Evolutionary conservation across 2,329 filamentous ascomycete species (phyloP).

Genomic region (Knufia fluminis): DNA sequence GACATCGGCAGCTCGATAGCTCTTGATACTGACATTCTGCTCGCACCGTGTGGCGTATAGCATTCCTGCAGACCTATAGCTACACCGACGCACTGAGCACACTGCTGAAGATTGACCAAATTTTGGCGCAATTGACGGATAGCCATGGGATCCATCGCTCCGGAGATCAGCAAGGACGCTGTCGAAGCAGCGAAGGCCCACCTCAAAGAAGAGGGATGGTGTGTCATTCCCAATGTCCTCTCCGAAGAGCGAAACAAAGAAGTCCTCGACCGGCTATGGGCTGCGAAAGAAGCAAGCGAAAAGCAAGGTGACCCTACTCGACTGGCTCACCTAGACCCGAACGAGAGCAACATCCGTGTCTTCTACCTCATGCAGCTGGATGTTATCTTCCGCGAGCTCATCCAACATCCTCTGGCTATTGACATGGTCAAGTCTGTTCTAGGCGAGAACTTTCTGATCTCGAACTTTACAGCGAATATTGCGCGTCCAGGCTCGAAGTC

Average conservation of each 20-base stretch:
- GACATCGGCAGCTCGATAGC: too few species aligned
- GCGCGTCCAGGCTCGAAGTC: constrained; percentile 26
- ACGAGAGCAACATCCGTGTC: constrained; percentile 25
- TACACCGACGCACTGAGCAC: too few species aligned
- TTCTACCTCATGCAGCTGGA: constrained; percentile 28
- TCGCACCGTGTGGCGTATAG: too few species aligned
- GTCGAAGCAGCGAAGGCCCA: not conserved
- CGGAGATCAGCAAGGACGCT: too few species aligned
- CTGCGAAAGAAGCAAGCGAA: constrained; percentile 21
- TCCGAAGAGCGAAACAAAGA: constrained; percentile 14
- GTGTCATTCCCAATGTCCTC: constrained; percentile 24
- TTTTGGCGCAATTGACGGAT: too few species aligned
- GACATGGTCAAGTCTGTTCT: constrained; percentile 26
- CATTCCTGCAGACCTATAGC: too few species aligned
- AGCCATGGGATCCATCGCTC: too few species aligned
- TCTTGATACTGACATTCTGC: too few species aligned
- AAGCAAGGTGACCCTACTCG: constrained; percentile 23
- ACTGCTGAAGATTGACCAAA: too few species aligned
- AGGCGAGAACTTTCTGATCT: constrained; percentile 26
- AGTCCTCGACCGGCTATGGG: constrained; percentile 23
- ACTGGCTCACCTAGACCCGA: constrained; percentile 25
- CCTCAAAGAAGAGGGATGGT: constrained; percentile 24
- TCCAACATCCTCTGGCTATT: constrained; percentile 24
- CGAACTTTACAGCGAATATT: constrained; percentile 31
- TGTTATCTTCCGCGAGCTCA: constrained; percentile 25